Percentiles rank a stretch among this genome's conserved stretches.
Conservation (phyloP, 495 filamentous ascomycete species). For the Xylaria acuta region DNA sequence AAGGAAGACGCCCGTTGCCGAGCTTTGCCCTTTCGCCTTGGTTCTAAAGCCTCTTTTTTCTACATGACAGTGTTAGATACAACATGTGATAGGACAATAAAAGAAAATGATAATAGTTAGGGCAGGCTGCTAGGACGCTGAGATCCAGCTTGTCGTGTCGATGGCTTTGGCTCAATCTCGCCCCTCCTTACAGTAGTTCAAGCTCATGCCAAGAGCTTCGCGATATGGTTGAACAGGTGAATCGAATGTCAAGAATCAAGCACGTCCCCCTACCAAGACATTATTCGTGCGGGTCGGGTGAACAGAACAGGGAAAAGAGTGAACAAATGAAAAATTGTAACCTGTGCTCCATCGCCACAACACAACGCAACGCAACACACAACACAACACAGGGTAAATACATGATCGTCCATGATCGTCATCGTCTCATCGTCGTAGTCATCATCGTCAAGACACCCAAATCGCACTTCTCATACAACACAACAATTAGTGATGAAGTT, state of each 20-base stretch:
- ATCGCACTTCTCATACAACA: slow-evolving; percentile 19
- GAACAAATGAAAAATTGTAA: slow-evolving; percentile 17
- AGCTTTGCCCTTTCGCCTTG: slow-evolving; percentile 9
- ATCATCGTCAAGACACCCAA: not conserved
- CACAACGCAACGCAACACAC: not conserved
- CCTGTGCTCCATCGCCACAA: slow-evolving; percentile 11
- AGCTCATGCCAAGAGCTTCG: slow-evolving; percentile 13
- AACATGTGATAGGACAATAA: slow-evolving; percentile 23
- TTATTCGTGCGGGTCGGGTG: not conserved
- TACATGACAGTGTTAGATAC: slow-evolving; percentile 22
- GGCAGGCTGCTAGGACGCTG: slow-evolving; percentile 2
- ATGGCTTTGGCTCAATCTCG: not conserved
- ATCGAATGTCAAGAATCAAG: slow-evolving; percentile 13
- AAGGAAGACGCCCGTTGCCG: slow-evolving; percentile 20
- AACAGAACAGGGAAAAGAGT: slow-evolving; percentile 1
- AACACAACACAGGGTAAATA: not conserved
- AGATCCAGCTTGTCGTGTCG: slow-evolving; percentile 14
- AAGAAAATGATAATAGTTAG: slow-evolving; percentile 8
- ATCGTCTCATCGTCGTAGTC: slow-evolving; percentile 8
- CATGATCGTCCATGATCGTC: slow-evolving; percentile 20
- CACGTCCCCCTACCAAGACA: not conserved
- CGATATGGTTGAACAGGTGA: slow-evolving; percentile 21
- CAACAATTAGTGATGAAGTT: not conserved
- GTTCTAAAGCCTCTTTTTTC: slow-evolving; percentile 27
- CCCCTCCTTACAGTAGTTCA: not conserved